phyloP scores from a whole-genome alignment of 805 yeast species.

The Suhomyces canberraensis region DNA sequence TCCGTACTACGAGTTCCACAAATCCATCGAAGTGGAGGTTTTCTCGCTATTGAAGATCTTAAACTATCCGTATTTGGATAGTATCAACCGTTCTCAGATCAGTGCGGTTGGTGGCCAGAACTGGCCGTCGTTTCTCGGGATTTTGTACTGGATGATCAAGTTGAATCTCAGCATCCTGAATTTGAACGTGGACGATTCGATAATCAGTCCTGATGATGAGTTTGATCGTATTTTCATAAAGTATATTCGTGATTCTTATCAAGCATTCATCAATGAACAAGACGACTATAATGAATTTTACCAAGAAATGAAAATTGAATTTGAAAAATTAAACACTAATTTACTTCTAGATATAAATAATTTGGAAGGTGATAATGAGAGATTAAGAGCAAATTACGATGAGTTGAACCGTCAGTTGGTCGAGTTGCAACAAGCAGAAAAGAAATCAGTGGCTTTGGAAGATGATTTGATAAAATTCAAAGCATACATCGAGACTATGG shows the following conservation, averaged over 20 bases:
- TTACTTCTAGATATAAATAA: conserved; percentile 45
- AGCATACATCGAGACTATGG: conserved; percentile 68
- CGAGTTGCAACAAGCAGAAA: conserved; percentile 48
- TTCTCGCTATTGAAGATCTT: conserved; percentile 60
- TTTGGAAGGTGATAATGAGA: conserved; percentile 39
- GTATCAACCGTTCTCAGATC: conserved; percentile 79
- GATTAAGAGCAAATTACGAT: conserved; percentile 37
- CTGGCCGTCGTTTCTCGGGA: conserved; percentile 81
- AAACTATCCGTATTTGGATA: conserved; percentile 76
- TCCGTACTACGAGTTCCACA: conserved; percentile 69
- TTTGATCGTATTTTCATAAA: conserved; percentile 52
- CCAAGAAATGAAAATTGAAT: conserved; percentile 54
- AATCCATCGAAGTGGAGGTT: conserved; percentile 72
- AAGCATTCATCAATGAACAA: conserved; percentile 58
- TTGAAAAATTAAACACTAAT: conserved; percentile 48
- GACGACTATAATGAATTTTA: conserved; percentile 58
- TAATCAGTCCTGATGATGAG: conserved; percentile 40
- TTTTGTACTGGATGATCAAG: conserved; percentile 78
- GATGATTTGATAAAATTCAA: conserved; percentile 68
- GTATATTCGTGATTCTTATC: conserved; percentile 66
- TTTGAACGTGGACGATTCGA: conserved; percentile 26
- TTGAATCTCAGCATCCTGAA: conserved; percentile 38
- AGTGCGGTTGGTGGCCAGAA: conserved; percentile 88
- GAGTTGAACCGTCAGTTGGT: conserved; percentile 44
- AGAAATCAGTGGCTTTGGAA: conserved; percentile 60